These are phyloP conservation scores for Daldinia decipiens DNA, from an alignment of 495 filamentous ascomycete species.

Conservation along the genomic window DNA sequence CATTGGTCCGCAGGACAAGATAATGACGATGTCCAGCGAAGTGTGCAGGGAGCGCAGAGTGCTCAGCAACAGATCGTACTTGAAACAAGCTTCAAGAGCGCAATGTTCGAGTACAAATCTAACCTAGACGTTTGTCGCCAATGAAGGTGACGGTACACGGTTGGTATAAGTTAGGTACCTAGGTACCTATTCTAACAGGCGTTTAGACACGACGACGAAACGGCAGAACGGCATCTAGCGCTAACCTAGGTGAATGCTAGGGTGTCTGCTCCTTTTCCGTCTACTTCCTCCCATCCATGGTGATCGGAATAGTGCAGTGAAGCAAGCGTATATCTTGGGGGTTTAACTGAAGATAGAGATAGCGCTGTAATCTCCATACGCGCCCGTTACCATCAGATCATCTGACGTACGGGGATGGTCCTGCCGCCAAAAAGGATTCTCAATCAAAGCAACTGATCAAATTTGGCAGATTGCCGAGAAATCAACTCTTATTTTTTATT, in stretches of 20 bases:
- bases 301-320: constrained; percentile 1
- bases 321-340: constrained; percentile 10
- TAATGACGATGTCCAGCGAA: constrained; percentile 25
- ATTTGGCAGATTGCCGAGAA: constrained; percentile 44
- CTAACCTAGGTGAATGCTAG: constrained; percentile 5
- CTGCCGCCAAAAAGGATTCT: constrained; percentile 30
- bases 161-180: not conserved
- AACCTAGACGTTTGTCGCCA: constrained; percentile 18
- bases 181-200: no score
- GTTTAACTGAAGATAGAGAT: constrained; percentile 12
- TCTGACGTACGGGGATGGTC: constrained; percentile 27
- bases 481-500: constrained; percentile 34
- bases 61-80: constrained; percentile 21
- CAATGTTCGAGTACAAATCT: constrained; percentile 24
- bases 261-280: not conserved
- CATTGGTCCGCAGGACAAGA: constrained; percentile 10
- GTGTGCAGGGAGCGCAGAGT: constrained; percentile 18
- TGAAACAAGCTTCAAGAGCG: constrained; percentile 26
- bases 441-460: constrained; percentile 34
- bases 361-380: constrained; percentile 19
- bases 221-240: constrained; percentile 12
- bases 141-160: constrained; percentile 20
- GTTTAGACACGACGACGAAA: no score
- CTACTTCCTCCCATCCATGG: constrained; percentile 14
- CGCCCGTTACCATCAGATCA: constrained; percentile 17